Base-by-base conservation (phyloP, 495 filamentous ascomycete genomes). In the Lophiotrema nucula region DNA sequence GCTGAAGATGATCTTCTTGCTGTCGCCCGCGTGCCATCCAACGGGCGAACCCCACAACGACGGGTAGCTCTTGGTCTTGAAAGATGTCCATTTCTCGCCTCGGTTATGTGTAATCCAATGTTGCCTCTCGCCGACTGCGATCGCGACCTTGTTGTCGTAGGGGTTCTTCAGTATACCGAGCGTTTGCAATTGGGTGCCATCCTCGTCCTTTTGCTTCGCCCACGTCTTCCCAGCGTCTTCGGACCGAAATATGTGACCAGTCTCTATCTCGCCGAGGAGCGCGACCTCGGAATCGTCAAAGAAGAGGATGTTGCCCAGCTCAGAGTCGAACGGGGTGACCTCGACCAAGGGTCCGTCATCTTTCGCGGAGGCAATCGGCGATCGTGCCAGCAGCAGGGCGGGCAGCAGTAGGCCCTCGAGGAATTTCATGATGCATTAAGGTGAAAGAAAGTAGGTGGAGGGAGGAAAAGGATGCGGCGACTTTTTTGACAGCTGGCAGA, bases 231-330 rank as follows among this genome's bases (percentile, higher is more conserved):
- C 93, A 4, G 86, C 89, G 72, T 96, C 85, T 42, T 78, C 77
- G 33, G 92, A 95, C 41, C 86, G 81, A 54, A 83, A 84, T 21
- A 92, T 74, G 37, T 79, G 81, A 28, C 78, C 76, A 10, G 74
- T 72, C 4, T 70, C 64, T 1, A 62, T 35, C 65, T 88, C 86
- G 58, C 79, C 81, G 58, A 87, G 80, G 23, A 93, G 72, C 47
- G 91, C 73, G 43, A 87, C 83, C 67, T 95, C 86, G 25, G 88
- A 89, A 66, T 88, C 88, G 54, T 90, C 81, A 66, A 98, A 97
- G 72, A 95, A 98, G 74, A 87, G 83, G 45, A 96, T 76, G 66
- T 82, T 79, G 42, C 47, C 50, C 1, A 88, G 89, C 56, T 73
- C 59, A 55, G 79, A 71, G 39, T 87, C 76, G 72, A 96, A 86